These are phyloP conservation scores for Tetrahymena thermophila DNA, from an alignment of 73 alveolate species.

Conservation along the genomic window DNA sequence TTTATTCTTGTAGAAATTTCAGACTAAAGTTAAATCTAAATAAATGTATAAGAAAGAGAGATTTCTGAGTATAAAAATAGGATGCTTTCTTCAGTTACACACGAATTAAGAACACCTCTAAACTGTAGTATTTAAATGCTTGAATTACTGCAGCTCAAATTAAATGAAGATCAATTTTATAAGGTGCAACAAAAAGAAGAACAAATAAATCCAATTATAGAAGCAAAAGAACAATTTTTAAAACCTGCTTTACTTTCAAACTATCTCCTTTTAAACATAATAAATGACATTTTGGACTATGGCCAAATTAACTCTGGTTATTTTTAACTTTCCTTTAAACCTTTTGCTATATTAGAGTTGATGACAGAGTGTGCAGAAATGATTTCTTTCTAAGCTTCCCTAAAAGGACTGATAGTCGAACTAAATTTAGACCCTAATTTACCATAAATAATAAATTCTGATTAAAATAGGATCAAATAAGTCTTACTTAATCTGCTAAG, in stretches of 20 bases:
- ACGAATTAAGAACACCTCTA: slow-evolving; percentile 32
- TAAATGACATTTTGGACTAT: slow-evolving; percentile 30
- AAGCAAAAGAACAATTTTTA: neutral
- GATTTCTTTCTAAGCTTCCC: slow-evolving; percentile 14
- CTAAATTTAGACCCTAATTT: neutral
- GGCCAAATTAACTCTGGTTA: slow-evolving; percentile 24
- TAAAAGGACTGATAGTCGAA: neutral
- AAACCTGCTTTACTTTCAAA: slow-evolving; percentile 4
- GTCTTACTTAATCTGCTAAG: slow-evolving; percentile 13
- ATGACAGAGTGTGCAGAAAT: slow-evolving; percentile 28
- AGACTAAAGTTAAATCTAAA: neutral
- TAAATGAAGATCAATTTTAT: neutral
- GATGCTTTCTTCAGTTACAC: slow-evolving; percentile 18
- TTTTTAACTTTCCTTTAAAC: neutral
- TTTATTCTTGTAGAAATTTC: neutral
- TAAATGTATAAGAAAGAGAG: neutral
- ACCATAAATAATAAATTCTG: slow-evolving; percentile 1
- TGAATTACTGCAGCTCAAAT: neutral
- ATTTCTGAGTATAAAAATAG: neutral
- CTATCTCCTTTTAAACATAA: slow-evolving; percentile 6
- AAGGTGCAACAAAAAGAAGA: neutral
- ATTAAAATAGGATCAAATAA: slow-evolving; percentile 23
- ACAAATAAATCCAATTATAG: neutral
- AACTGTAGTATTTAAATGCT: slow-evolving; percentile 5
- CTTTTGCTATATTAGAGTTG: neutral